Conservation (phyloP, 2,329 filamentous ascomycete species). For the Tolypocladium guangdongense region DNA sequence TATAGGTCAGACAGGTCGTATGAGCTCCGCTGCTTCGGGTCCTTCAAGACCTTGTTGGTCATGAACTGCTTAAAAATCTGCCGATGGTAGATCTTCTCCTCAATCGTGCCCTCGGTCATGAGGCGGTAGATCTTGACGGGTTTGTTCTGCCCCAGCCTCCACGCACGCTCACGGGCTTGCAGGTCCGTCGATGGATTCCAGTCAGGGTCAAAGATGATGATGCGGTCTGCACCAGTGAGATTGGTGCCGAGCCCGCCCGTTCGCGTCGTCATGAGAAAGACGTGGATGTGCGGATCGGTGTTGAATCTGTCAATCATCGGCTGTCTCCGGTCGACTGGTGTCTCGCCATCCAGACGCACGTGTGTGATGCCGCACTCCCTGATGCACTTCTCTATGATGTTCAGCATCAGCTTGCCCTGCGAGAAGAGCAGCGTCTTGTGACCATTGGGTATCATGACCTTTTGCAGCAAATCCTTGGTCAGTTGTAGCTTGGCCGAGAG, state of each 20-base stretch:
- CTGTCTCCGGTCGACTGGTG: constrained; percentile 80
- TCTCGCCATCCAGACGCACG: constrained; percentile 87
- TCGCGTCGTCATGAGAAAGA: constrained; percentile 91
- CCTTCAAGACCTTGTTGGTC: constrained; percentile 89
- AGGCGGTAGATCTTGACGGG: constrained; percentile 93
- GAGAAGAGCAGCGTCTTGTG: constrained; percentile 92
- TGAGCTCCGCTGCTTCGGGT: constrained; percentile 84
- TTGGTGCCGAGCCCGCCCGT: constrained; percentile 92
- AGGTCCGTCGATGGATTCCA: constrained; percentile 98
- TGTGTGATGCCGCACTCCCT: constrained; percentile 61
- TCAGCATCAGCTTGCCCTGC: constrained; percentile 89
- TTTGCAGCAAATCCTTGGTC: constrained; percentile 70
- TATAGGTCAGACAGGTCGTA: constrained; percentile 86
- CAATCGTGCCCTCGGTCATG: constrained; percentile 97
- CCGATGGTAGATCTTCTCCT: constrained; percentile 98
- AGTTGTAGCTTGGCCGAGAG: constrained; percentile 96
- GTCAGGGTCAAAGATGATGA: constrained; percentile 97
- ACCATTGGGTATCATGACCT: constrained; percentile 75
- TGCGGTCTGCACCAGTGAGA: constrained; percentile 84
- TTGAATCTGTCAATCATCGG: constrained; percentile 90
- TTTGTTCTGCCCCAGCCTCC: constrained; percentile 88
- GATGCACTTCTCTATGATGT: constrained; percentile 82
- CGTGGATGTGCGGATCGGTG: constrained; percentile 61
- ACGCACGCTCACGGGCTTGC: constrained; percentile 89
- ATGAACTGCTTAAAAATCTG: constrained; percentile 98